Percentiles rank a stretch among this genome's conserved stretches.
phyloP scores from a whole-genome alignment of 2,329 filamentous ascomycete species.

The Botrytis byssoidea region DNA sequence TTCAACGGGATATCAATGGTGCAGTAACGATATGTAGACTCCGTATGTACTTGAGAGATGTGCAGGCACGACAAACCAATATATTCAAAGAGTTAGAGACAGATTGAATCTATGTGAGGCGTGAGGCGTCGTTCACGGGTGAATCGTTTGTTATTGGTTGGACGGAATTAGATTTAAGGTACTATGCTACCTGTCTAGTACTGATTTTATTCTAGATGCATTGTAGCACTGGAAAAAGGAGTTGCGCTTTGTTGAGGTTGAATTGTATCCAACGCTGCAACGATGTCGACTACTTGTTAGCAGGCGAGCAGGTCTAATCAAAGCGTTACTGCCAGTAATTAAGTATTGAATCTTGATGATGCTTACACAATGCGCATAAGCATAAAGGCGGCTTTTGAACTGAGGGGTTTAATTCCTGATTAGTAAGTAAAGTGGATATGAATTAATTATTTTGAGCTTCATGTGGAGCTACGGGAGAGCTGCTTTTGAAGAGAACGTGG shows the following conservation, averaged over 20 bases:
- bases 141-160: not conserved
- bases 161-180: not conserved
- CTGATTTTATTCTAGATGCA: not conserved
- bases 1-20: not conserved
- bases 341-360: not conserved
- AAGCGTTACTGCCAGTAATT: not conserved
- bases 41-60: not conserved
- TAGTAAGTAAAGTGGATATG: conserved; percentile 5
- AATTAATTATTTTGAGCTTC: not conserved
- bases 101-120: not conserved
- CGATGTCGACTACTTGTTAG: not conserved
- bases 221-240: not conserved
- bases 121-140: not conserved
- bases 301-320: not conserved
- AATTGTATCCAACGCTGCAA: not conserved
- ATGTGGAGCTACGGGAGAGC: not conserved
- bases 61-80: not conserved
- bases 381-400: conserved; percentile 2
- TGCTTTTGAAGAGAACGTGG: not conserved
- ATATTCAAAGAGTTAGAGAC: not conserved
- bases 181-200: not conserved
- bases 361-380: not conserved
- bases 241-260: not conserved
- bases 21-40: not conserved
- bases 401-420: not conserved